phyloP scores from a whole-genome alignment of 129 eudicot species.

The Ambrosia artemisiifolia region DNA sequence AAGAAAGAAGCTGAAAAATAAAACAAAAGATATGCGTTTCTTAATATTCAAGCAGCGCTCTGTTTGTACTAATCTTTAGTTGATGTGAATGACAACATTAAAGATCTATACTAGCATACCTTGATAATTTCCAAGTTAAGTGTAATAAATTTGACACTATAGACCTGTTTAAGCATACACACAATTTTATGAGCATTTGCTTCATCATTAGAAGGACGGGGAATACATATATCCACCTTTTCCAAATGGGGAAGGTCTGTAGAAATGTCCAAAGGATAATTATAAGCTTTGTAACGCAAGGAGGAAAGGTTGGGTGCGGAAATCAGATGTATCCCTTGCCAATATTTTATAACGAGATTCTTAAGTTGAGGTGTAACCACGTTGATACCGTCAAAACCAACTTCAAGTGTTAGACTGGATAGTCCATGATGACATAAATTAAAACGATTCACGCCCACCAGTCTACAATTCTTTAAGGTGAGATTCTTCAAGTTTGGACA shows the following conservation, averaged over 20 bases:
- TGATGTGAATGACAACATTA: no score
- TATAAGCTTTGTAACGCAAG: not conserved
- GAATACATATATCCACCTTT: conserved; percentile 7
- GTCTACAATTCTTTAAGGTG: not conserved
- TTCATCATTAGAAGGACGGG: not conserved
- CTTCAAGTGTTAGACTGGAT: not conserved
- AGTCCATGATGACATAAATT: not conserved
- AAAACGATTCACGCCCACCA: not conserved
- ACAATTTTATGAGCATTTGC: not conserved
- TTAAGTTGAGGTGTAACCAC: conserved; percentile 22
- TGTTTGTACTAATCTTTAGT: not conserved
- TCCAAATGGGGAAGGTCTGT: not conserved
- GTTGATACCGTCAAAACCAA: not conserved
- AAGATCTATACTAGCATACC: not conserved
- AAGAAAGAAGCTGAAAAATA: conserved; percentile 2
- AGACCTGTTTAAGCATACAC: not conserved
- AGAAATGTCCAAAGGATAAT: not conserved
- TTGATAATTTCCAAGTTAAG: not conserved
- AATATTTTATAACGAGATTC: not conserved
- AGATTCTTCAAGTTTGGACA: conserved; percentile 13
- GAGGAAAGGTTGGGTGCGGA: conserved; percentile 15
- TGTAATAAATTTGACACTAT: conserved; percentile 11
- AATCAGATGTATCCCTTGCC: not conserved
- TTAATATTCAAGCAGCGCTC: no score
- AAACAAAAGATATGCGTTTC: no score